phyloP scores from a whole-genome alignment of 495 filamentous ascomycete species.

The Echria macrotheca region DNA sequence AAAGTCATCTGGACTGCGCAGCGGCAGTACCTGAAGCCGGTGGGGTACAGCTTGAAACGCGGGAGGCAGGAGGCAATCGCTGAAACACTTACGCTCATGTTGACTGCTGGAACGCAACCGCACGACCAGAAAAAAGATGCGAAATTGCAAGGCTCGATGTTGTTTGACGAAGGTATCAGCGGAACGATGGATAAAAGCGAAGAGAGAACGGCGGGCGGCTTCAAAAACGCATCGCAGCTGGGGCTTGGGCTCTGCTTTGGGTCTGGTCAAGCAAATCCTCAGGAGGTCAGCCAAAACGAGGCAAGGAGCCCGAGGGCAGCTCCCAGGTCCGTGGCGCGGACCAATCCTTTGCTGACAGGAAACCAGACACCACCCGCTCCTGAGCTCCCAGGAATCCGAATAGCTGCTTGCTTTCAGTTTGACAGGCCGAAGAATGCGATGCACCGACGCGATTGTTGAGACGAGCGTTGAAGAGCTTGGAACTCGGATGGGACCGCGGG shows the following conservation, averaged over 20 bases:
- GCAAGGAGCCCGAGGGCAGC: too few species aligned
- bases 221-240: slow-evolving; percentile 1
- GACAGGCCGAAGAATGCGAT: too few species aligned
- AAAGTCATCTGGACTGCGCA: background rate
- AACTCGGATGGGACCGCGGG: too few species aligned
- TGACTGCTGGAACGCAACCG: slow-evolving; percentile 13
- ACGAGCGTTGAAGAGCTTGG: too few species aligned
- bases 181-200: too few species aligned
- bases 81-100: slow-evolving; percentile 46
- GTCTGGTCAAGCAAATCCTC: slow-evolving; percentile 19
- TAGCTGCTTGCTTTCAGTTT: too few species aligned
- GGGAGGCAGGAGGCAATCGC: slow-evolving; percentile 4
- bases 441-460: too few species aligned
- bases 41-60: slow-evolving; percentile 10
- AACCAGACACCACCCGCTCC: too few species aligned
- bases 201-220: too few species aligned
- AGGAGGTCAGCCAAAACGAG: slow-evolving; percentile 27
- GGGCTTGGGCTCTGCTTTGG: slow-evolving; percentile 6
- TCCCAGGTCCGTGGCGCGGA: slow-evolving; percentile 27
- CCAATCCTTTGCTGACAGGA: too few species aligned
- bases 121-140: background rate
- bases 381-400: too few species aligned
- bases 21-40: background rate
- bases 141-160: background rate
- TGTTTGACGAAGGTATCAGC: too few species aligned